phyloP scores from a whole-genome alignment of 2,329 filamentous ascomycete genomes.

The Cladosporium austrohemisphaericum region DNA sequence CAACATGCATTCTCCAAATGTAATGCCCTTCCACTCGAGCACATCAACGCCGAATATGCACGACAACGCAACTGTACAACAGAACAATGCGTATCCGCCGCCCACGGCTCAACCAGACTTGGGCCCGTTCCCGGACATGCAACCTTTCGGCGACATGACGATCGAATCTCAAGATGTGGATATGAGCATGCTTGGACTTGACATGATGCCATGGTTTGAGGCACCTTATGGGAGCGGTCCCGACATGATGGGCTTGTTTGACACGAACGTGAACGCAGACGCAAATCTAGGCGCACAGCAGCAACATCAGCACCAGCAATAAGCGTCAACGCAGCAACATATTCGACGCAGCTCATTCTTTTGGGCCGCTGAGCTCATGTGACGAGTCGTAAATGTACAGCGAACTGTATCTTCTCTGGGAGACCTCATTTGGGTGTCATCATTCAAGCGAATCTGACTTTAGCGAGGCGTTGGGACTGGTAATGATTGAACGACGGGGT shows the following conservation, averaged over 20 bases:
- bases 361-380: not conserved
- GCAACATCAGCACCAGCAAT: not conserved
- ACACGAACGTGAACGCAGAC: slow-evolving; percentile 16
- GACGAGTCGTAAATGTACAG: not conserved
- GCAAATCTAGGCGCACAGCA: slow-evolving; percentile 10
- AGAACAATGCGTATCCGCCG: not conserved
- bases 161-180: slow-evolving; percentile 77
- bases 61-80: not conserved
- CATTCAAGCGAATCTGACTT: no score
- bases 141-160: slow-evolving; percentile 54
- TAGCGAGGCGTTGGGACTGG: not conserved
- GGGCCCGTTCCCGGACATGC: slow-evolving; percentile 13
- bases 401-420: no score
- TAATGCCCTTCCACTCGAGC: slow-evolving; percentile 1
- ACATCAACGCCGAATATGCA: slow-evolving; percentile 8
- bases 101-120: not conserved
- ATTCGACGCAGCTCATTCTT: no score
- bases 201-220: slow-evolving; percentile 72
- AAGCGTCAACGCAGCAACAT: no score
- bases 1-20: slow-evolving; percentile 7
- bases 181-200: slow-evolving; percentile 63
- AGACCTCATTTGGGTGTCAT: no score
- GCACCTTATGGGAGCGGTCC: slow-evolving; percentile 2
- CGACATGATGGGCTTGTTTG: slow-evolving; percentile 25
- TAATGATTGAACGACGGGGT: no score